Evolutionary conservation across 345 rosid genomes (phyloP).

Genomic region (Aurinia saxatilis): DNA sequence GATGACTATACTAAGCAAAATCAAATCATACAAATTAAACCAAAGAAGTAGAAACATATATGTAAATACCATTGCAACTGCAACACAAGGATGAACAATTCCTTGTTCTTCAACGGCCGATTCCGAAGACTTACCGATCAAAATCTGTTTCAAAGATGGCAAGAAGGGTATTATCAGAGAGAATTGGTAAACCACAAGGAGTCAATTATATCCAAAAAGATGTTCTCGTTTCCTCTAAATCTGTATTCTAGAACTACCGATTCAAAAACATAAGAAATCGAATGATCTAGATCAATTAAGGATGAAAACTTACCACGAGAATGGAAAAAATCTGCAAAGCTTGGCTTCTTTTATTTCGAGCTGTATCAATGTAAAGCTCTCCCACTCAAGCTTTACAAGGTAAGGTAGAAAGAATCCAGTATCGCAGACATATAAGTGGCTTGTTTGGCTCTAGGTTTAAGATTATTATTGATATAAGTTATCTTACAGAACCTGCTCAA

Average conservation of each 20-base stretch:
- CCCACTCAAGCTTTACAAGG: background rate
- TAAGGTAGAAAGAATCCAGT: background rate
- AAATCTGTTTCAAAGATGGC: background rate
- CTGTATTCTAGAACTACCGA: background rate
- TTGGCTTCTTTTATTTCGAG: conserved; percentile 8
- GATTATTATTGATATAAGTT: background rate
- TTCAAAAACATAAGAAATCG: background rate
- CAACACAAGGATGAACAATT: conserved; percentile 10
- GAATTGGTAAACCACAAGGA: background rate
- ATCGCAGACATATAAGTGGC: background rate
- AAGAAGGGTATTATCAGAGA: background rate
- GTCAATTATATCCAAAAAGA: background rate
- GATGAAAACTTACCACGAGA: conserved; percentile 9
- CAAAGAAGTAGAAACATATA: background rate
- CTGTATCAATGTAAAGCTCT: background rate
- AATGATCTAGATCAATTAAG: background rate
- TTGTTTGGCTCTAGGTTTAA: conserved; percentile 12
- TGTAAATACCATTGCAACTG: conserved; percentile 21
- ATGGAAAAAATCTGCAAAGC: background rate
- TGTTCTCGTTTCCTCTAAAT: background rate
- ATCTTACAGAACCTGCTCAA: background rate
- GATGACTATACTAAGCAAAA: background rate
- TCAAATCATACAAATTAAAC: background rate
- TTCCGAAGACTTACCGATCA: background rate
- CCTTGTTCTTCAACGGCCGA: conserved; percentile 1